Conservation (phyloP, 352 stramenopile species). For the Saprolegnia parasitica region DNA sequence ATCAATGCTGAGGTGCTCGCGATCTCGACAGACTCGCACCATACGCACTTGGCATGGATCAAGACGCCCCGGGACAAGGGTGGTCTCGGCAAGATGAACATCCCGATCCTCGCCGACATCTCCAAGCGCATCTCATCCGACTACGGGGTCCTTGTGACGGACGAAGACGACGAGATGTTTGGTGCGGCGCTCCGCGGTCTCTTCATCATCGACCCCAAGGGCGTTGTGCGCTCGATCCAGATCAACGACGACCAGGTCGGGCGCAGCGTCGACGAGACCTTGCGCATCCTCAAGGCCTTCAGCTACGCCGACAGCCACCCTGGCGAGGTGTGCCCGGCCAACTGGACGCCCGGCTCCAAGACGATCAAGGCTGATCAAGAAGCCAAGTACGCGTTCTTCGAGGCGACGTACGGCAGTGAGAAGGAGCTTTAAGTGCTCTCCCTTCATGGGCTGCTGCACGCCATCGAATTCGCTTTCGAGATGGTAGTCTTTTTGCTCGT, state of each 20-base stretch:
- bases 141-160: conserved; percentile 80
- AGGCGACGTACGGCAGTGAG: conserved; percentile 38
- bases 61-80: conserved; percentile 73
- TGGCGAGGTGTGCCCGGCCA: conserved; percentile 67
- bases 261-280: conserved; percentile 74
- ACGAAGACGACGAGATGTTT: conserved; percentile 59
- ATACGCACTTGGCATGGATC: conserved; percentile 81
- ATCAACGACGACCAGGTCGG: conserved; percentile 82
- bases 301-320: conserved; percentile 68
- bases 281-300: conserved; percentile 82
- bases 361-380: conserved; percentile 84
- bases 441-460: background rate
- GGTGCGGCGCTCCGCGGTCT: conserved; percentile 66
- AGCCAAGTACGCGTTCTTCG: conserved; percentile 69
- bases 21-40: conserved; percentile 80
- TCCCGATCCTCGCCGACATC: conserved; percentile 72
- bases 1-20: conserved; percentile 71
- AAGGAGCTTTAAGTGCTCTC: conserved; percentile 13
- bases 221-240: conserved; percentile 77
- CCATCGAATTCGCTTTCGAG: background rate
- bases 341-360: conserved; percentile 77
- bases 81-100: conserved; percentile 78
- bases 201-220: conserved; percentile 82
- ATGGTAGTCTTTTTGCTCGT: background rate
- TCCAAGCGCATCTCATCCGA: conserved; percentile 81